Evolutionary conservation across 2,329 filamentous ascomycete species (phyloP).

Genomic region (Cryphonectria parasitica): DNA sequence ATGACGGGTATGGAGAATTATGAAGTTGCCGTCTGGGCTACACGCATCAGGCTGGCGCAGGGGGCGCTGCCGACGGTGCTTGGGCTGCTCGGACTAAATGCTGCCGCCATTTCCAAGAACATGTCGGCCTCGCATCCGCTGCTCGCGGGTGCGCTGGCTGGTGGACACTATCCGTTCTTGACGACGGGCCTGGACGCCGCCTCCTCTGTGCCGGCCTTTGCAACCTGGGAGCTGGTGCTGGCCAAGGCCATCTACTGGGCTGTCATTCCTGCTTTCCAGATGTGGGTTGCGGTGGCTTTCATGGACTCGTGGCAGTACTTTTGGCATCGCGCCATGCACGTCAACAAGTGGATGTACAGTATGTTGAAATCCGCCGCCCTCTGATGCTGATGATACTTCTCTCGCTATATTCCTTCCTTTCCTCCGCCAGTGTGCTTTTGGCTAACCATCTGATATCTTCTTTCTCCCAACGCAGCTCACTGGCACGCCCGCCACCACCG

Average conservation of each 20-base stretch:
- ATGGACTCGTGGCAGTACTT: constrained; percentile 99
- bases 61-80: constrained; percentile 75
- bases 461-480: constrained; percentile 56
- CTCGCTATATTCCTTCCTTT: not conserved
- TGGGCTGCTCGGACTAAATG: constrained; percentile 74
- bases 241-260: constrained; percentile 82
- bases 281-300: constrained; percentile 72
- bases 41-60: constrained; percentile 77
- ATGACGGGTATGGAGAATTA: constrained; percentile 79
- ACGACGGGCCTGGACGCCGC: constrained; percentile 59
- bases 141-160: constrained; percentile 75
- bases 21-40: constrained; percentile 89
- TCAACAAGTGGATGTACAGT: constrained; percentile 98
- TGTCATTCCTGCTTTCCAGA: constrained; percentile 76
- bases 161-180: constrained; percentile 79
- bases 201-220: constrained; percentile 69
- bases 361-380: constrained; percentile 44
- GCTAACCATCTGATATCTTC: constrained; percentile 32
- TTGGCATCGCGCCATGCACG: constrained; percentile 92
- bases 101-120: constrained; percentile 74
- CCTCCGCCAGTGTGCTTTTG: not conserved
- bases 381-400: too few species aligned
- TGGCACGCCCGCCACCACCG: constrained; percentile 97
- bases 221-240: constrained; percentile 75
- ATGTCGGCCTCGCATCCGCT: constrained; percentile 72